A percentile compares a stretch with the other conserved stretches of the same genome.
These are phyloP conservation scores for Botrytis tulipae DNA, from an alignment of 2,329 filamentous ascomycete species.

Conservation along the genomic window DNA sequence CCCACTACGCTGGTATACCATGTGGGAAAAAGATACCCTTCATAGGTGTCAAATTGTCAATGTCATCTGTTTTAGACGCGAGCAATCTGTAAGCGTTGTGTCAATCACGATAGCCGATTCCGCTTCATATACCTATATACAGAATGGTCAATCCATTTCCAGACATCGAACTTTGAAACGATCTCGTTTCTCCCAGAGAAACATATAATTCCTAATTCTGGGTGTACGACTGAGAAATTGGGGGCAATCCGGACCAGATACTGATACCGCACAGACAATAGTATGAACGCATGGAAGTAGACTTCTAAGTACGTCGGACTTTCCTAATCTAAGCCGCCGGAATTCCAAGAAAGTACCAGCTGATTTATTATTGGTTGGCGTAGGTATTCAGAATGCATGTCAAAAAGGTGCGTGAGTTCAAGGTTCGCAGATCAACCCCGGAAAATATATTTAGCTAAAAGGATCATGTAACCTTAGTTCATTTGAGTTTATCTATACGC, in stretches of 20 bases:
- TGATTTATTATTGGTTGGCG: background rate
- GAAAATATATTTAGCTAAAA: background rate
- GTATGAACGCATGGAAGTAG: background rate
- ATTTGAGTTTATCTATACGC: background rate
- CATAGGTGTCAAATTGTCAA: background rate
- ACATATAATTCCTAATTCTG: background rate
- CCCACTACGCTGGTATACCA: background rate
- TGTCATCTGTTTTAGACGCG: background rate
- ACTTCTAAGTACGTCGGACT: background rate
- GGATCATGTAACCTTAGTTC: background rate
- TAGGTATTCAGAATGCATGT: background rate
- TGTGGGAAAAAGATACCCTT: background rate
- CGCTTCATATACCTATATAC: background rate
- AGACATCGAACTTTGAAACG: background rate
- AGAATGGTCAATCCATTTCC: background rate
- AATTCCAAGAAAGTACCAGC: background rate
- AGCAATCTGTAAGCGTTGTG: background rate
- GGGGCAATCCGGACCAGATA: background rate
- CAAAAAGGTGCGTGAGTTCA: background rate
- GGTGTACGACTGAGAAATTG: background rate
- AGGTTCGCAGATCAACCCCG: background rate
- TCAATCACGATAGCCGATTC: background rate
- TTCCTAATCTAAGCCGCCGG: background rate
- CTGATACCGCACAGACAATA: background rate
- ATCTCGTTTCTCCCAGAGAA: background rate